Percentiles rank a stretch among this genome's conserved stretches.
These are phyloP conservation scores for Botrytis medusae DNA, from an alignment of 2,329 filamentous ascomycete species.

Conservation along the genomic window DNA sequence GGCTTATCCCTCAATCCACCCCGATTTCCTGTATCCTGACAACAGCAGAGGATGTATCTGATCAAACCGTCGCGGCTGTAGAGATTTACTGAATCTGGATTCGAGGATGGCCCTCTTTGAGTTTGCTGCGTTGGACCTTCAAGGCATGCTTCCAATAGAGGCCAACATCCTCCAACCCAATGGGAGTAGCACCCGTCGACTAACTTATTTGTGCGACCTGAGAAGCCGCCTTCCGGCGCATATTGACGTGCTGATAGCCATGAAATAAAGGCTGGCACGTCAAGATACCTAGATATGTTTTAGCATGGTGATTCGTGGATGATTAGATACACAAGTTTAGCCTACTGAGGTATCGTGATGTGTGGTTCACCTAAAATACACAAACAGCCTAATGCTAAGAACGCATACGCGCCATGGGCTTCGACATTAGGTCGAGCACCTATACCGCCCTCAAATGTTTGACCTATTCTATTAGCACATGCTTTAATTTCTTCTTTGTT, in stretches of 20 bases:
- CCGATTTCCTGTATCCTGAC: slow-evolving; percentile 67
- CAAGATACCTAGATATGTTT: slow-evolving; percentile 59
- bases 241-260: slow-evolving; percentile 92
- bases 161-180: slow-evolving; percentile 96
- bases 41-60: slow-evolving; percentile 86
- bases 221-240: slow-evolving; percentile 87
- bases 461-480: slow-evolving; percentile 52
- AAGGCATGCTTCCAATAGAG: slow-evolving; percentile 78
- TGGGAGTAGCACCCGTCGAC: slow-evolving; percentile 98
- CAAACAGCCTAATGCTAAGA: slow-evolving; percentile 87
- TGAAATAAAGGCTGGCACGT: slow-evolving; percentile 73
- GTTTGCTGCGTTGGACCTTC: slow-evolving; percentile 43
- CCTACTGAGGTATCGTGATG: slow-evolving; percentile 69
- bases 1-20: slow-evolving; percentile 94
- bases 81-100: slow-evolving; percentile 46
- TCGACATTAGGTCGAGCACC: slow-evolving; percentile 82
- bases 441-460: slow-evolving; percentile 94
- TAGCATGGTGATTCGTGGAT: slow-evolving; percentile 24
- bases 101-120: slow-evolving; percentile 22
- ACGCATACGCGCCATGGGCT: slow-evolving; percentile 95
- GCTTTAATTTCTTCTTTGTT: neutral
- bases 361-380: slow-evolving; percentile 80
- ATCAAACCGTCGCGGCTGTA: slow-evolving; percentile 84
- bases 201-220: slow-evolving; percentile 93
- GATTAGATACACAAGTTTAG: slow-evolving; percentile 26